Base-by-base conservation (phyloP, 2,329 filamentous ascomycete genomes). In the Dactylellina parvicollis region DNA sequence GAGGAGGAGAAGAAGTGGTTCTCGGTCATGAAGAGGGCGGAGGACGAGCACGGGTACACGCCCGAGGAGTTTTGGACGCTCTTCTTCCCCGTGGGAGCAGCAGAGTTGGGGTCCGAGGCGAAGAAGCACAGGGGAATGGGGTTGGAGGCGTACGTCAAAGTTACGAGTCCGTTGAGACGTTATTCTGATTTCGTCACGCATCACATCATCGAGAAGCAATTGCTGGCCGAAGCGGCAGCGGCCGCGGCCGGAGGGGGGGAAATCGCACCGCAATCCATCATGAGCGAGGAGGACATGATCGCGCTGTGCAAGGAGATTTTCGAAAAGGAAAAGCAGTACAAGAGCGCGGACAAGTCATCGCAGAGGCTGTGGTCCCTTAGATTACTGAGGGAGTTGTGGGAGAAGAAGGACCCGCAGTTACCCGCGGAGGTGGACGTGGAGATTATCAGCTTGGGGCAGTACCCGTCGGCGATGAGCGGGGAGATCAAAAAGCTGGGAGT, bases 141-240 rank as follows among this genome's bases (percentile, higher is more conserved):
- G 8, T 26, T 70, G 40, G 83, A 86, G 60, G 85, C 86, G 80
- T 89, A 90, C 79, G 81, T 85, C 67, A 89, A 88, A 76, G 85
- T 85, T 38, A 90, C 88, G 5, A 88, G 86, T 54, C 88, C 88
- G 16, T 82, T 90, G n/a, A 86, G 88, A 32, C 85, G 88, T 44
- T 90, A 85, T 79, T 80, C 82, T 3, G 88, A 90, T 79, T 80
- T 90, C 49, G 78, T 90, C 30, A 83, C 86, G 1, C 88, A 90
- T 80, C 90, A 87, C 86, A 88, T 90, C 79, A 86, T 90, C 74
- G 85, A 89, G 77, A 85, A 84, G 1, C 84, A 86, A 8, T 80
- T 90, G 30, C 77, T 81, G 60, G 30, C 65, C 42, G 40, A 75
- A 65, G 40, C 54, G 60, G 49, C 57, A 22, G 75, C 62, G 61